Percentiles rank a stretch among this genome's conserved stretches.
phyloP scores from a whole-genome alignment of 2,329 filamentous ascomycete species.

The Talaromyces verruculosus region DNA sequence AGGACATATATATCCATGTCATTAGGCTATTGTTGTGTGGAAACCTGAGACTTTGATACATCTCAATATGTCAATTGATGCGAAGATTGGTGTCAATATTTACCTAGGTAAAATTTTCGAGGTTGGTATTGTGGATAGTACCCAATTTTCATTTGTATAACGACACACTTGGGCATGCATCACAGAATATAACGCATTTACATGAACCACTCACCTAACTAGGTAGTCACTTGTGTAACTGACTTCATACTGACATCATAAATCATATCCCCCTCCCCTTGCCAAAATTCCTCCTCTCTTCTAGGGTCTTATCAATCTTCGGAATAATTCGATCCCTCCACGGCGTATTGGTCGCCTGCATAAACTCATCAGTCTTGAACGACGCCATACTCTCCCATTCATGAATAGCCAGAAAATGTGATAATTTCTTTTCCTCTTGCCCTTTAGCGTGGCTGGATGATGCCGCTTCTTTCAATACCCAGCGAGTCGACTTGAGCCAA shows the following conservation, averaged over 20 bases:
- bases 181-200: too few species aligned
- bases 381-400: neutral
- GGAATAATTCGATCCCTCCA: conserved; percentile 7
- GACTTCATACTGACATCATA: neutral
- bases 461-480: neutral
- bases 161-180: too few species aligned
- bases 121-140: too few species aligned
- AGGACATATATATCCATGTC: neutral
- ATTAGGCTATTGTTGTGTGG: neutral
- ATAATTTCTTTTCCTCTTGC: neutral
- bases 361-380: neutral
- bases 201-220: too few species aligned
- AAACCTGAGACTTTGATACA: neutral
- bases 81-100: too few species aligned
- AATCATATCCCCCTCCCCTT: neutral
- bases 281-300: conserved; percentile 3
- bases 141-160: too few species aligned
- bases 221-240: too few species aligned
- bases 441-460: neutral
- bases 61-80: too few species aligned
- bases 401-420: neutral
- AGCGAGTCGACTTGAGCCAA: conserved; percentile 14
- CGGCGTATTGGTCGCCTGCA: conserved; percentile 4
- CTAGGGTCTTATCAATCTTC: neutral
- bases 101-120: too few species aligned